Percentiles rank a stretch among this genome's conserved stretches.
These are phyloP conservation scores for Mycena maculata DNA, from an alignment of 768 basidiomycete species.

Conservation along the genomic window DNA sequence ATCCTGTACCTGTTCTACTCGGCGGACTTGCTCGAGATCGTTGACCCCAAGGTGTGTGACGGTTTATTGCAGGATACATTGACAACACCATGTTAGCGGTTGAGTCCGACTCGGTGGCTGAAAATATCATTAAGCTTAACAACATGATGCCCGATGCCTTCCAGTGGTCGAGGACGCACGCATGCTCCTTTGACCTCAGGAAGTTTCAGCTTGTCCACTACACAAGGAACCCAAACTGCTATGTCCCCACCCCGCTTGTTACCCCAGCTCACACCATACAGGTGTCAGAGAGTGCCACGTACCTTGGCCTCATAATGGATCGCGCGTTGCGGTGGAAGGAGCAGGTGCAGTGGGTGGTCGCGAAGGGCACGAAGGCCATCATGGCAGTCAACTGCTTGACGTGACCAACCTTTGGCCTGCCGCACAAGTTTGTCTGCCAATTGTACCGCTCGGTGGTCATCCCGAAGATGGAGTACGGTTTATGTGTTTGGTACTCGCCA, in stretches of 20 bases:
- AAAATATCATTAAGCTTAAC: background rate
- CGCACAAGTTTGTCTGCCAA: conserved; percentile 20
- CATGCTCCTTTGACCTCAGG: conserved; percentile 10
- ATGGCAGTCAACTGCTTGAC: conserved; percentile 16
- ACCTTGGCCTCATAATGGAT: too few species aligned
- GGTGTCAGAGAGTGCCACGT: too few species aligned
- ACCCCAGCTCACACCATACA: too few species aligned
- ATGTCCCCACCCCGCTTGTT: too few species aligned
- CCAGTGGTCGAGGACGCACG: conserved; percentile 1
- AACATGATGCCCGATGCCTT: conserved; percentile 2
- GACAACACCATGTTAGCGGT: too few species aligned
- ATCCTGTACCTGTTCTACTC: too few species aligned
- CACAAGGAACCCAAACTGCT: conserved; percentile 13
- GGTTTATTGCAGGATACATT: too few species aligned
- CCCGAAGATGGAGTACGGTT: too few species aligned
- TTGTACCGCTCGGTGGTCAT: conserved; percentile 23
- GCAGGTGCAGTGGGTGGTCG: conserved; percentile 25
- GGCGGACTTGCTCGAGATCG: too few species aligned
- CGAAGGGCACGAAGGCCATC: conserved; percentile 7
- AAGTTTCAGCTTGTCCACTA: conserved; percentile 23
- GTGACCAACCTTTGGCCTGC: conserved; percentile 17
- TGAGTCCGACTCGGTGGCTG: conserved; percentile 2
- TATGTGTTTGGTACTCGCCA: too few species aligned
- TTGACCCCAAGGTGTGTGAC: too few species aligned
- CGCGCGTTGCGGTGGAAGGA: conserved; percentile 24